Evolutionary conservation across 1,139 yeast species (phyloP).

Genomic region (Sugiyamaella xylanicola): DNA sequence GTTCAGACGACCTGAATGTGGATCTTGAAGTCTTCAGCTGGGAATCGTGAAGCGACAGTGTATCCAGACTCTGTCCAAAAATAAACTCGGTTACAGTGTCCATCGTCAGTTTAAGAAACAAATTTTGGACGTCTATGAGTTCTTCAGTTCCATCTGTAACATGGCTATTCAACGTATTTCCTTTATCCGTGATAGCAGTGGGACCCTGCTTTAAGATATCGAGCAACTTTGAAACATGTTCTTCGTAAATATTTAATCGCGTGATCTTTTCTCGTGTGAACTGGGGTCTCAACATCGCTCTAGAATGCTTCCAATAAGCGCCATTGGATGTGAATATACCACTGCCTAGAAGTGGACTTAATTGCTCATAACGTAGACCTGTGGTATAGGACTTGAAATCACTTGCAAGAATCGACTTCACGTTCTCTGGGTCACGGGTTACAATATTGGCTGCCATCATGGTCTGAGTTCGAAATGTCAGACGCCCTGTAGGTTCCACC

Average conservation of each 20-base stretch:
- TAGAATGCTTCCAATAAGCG: constrained; percentile 58
- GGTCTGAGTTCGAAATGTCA: constrained; percentile 23
- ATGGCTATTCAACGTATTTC: background rate
- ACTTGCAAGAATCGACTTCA: constrained; percentile 33
- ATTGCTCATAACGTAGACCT: constrained; percentile 49
- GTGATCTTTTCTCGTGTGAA: constrained; percentile 58
- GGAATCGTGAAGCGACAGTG: constrained; percentile 7
- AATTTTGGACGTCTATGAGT: constrained; percentile 44
- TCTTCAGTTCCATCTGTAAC: background rate
- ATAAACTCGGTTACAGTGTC: constrained; percentile 62
- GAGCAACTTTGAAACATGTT: constrained; percentile 25
- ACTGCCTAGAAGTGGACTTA: constrained; percentile 53
- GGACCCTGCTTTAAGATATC: constrained; percentile 1
- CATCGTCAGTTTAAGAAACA: constrained; percentile 54
- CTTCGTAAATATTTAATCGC: constrained; percentile 51
- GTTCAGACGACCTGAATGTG: constrained; percentile 28
- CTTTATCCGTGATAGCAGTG: background rate
- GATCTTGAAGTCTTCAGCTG: background rate
- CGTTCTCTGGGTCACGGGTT: constrained; percentile 53
- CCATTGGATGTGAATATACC: constrained; percentile 62
- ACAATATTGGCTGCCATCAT: constrained; percentile 32
- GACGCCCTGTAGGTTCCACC: constrained; percentile 2
- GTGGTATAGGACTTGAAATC: constrained; percentile 54
- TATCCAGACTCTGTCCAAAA: constrained; percentile 55
- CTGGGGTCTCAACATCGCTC: constrained; percentile 62